Evolutionary conservation across 768 basidiomycete species (phyloP).

Genomic region (Agrocybe praecox): DNA sequence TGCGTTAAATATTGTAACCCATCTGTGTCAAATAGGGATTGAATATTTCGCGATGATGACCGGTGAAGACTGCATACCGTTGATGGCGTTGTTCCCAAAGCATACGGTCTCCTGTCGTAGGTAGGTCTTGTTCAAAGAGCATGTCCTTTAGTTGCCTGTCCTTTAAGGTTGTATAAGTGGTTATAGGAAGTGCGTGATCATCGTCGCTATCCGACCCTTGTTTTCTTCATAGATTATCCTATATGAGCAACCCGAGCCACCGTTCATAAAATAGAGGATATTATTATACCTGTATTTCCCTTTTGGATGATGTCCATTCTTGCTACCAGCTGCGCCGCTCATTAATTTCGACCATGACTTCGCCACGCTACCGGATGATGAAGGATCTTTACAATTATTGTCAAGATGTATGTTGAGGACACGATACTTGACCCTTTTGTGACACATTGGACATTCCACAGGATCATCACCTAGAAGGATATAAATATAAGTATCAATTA

Average conservation of each 20-base stretch:
- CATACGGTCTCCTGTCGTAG: slow-evolving; percentile 52
- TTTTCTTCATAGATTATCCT: slow-evolving; percentile 12
- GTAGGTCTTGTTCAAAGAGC: slow-evolving; percentile 51
- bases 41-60: slow-evolving; percentile 1
- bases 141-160: slow-evolving; percentile 62
- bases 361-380: slow-evolving; percentile 18
- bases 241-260: too few species aligned
- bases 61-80: slow-evolving; percentile 36
- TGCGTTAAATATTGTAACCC: slow-evolving; percentile 71
- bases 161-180: slow-evolving; percentile 65
- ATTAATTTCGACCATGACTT: slow-evolving; percentile 50
- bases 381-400: slow-evolving; percentile 48
- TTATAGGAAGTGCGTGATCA: slow-evolving; percentile 57
- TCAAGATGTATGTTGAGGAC: slow-evolving; percentile 72
- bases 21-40: slow-evolving; percentile 39
- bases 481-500: not conserved
- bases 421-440: slow-evolving; percentile 41
- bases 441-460: slow-evolving; percentile 69
- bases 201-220: slow-evolving; percentile 31
- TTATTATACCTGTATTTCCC: slow-evolving; percentile 33
- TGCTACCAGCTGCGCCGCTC: slow-evolving; percentile 39
- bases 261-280: too few species aligned
- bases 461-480: slow-evolving; percentile 33
- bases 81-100: slow-evolving; percentile 59
- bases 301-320: slow-evolving; percentile 31